Evolutionary conservation across 2,329 filamentous ascomycete species (phyloP).

Genomic region (Talaromyces sp.): DNA sequence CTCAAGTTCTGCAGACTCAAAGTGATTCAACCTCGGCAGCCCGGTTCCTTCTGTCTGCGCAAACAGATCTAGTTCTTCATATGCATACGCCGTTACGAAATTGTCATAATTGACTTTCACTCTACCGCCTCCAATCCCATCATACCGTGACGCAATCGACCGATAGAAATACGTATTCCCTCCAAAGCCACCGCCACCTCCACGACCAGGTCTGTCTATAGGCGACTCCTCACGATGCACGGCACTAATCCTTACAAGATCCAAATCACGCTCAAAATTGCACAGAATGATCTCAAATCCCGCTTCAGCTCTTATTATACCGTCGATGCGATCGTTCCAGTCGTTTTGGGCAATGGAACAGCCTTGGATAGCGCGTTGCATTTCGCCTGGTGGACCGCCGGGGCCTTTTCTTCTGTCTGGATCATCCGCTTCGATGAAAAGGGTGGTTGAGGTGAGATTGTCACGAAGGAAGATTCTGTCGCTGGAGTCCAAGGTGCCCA

Average conservation of each 20-base stretch:
- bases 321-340: conserved; percentile 40
- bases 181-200: background rate
- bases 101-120: conserved; percentile 48
- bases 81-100: conserved; percentile 49
- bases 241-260: conserved; percentile 32
- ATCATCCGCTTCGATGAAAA: background rate
- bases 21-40: conserved; percentile 40
- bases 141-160: conserved; percentile 31
- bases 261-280: conserved; percentile 48
- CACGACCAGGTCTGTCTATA: background rate
- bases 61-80: conserved; percentile 42
- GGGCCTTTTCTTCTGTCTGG: background rate
- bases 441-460: background rate
- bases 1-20: conserved; percentile 31
- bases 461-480: conserved; percentile 56
- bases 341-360: conserved; percentile 53
- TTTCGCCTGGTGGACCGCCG: background rate
- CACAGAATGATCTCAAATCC: conserved; percentile 15
- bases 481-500: conserved; percentile 67
- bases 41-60: conserved; percentile 27
- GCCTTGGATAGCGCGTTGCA: conserved; percentile 51
- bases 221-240: conserved; percentile 11
- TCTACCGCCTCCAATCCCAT: conserved; percentile 36
- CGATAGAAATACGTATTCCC: conserved; percentile 18
- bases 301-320: background rate